phyloP scores from a whole-genome alignment of 148 eudicot species.

The Pharnaceum exiguum region DNA sequence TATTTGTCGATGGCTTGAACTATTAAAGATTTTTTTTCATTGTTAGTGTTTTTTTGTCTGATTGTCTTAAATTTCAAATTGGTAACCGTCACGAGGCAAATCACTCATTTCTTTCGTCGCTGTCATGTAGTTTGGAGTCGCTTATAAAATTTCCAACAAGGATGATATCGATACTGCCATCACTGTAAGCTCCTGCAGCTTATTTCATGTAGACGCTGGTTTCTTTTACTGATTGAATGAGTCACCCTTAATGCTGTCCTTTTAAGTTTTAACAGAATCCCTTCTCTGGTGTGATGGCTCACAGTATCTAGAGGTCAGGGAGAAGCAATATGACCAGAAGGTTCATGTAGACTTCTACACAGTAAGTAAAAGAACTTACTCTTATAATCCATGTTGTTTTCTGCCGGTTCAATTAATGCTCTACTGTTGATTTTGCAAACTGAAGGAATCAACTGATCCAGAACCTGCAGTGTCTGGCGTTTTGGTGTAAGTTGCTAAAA shows the following conservation, averaged over 20 bases:
- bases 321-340: constrained; percentile 93
- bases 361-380: constrained; percentile 38
- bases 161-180: constrained; percentile 72
- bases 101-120: constrained; percentile 1
- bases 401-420: not conserved
- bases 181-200: constrained; percentile 35
- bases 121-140: constrained; percentile 71
- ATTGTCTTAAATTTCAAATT: no score
- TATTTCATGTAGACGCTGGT: not conserved
- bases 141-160: constrained; percentile 66
- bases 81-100: not conserved
- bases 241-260: constrained; percentile 11
- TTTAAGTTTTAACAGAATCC: constrained; percentile 10
- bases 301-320: constrained; percentile 91
- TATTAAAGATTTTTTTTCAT: no score
- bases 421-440: not conserved
- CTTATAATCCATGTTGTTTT: not conserved
- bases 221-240: not conserved
- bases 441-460: constrained; percentile 46
- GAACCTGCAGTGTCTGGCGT: constrained; percentile 57
- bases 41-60: no score
- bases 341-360: constrained; percentile 67
- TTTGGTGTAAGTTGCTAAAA: constrained; percentile 65
- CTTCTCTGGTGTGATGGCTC: constrained; percentile 26
- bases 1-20: no score